Conservation (phyloP, 495 filamentous ascomycete species). For the Geoglossum glabrum region DNA sequence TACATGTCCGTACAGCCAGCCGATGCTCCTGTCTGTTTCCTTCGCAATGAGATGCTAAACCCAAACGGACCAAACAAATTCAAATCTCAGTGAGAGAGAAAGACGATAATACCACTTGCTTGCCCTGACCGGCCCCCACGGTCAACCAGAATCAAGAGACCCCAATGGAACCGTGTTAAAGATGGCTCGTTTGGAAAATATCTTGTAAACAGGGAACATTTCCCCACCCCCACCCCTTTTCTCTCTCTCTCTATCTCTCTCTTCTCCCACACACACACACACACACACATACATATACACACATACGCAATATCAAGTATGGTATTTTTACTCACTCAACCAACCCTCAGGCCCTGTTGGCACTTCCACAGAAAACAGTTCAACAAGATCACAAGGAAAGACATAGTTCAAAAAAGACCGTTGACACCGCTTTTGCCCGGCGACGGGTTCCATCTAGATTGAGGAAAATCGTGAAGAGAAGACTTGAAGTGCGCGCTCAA, state of each 20-base stretch:
- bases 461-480: background rate
- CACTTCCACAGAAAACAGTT: background rate
- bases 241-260: too few relatives aligned
- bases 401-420: background rate
- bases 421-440: conserved; percentile 1
- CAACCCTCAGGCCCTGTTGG: background rate
- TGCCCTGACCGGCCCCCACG: background rate
- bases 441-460: conserved; percentile 2
- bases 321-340: background rate
- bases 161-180: background rate
- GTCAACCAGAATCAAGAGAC: background rate
- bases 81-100: background rate
- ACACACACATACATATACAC: too few relatives aligned
- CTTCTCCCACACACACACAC: background rate
- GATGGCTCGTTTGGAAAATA: background rate
- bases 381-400: background rate
- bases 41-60: conserved; percentile 1
- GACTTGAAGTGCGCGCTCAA: background rate
- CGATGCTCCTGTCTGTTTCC: conserved; percentile 2
- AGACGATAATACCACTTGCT: background rate
- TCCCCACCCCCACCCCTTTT: background rate
- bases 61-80: conserved; percentile 1
- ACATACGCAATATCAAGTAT: background rate
- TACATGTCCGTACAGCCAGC: conserved; percentile 1
- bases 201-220: background rate